Percentiles rank a stretch among this genome's conserved stretches.
These are phyloP conservation scores for Ulmus americana DNA, from an alignment of 331 rosid genomes.

Conservation along the genomic window DNA sequence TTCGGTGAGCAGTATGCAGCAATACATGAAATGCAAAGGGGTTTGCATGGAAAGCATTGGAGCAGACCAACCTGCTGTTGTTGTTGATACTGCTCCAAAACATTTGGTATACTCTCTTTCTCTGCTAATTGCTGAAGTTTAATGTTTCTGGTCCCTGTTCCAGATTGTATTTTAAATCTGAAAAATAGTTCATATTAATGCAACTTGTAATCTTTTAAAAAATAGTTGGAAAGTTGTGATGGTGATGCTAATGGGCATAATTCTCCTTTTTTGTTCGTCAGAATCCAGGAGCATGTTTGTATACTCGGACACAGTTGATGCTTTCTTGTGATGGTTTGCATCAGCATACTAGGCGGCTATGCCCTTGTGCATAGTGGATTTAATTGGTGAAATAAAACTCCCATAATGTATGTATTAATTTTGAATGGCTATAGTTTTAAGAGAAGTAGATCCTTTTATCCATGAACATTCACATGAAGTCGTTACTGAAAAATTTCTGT, in stretches of 20 bases:
- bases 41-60: constrained; percentile 81
- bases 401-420: background rate
- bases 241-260: background rate
- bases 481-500: too few species aligned
- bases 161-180: background rate
- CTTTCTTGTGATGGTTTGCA: constrained; percentile 87
- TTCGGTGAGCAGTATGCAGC: constrained; percentile 58
- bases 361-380: constrained; percentile 76
- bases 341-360: constrained; percentile 72
- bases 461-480: too few species aligned
- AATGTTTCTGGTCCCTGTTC: background rate
- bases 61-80: constrained; percentile 96
- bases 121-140: background rate
- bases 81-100: constrained; percentile 73
- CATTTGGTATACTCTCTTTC: constrained; percentile 49
- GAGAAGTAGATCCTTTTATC: too few species aligned
- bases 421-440: too few species aligned
- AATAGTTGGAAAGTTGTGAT: background rate
- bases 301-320: constrained; percentile 43
- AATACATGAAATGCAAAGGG: constrained; percentile 85
- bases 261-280: constrained; percentile 27
- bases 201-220: background rate
- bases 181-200: background rate
- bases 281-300: constrained; percentile 92
- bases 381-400: constrained; percentile 30